Evolutionary conservation across 352 stramenopile genomes (phyloP).

Genomic region (Globisporangium heterothallicum): DNA sequence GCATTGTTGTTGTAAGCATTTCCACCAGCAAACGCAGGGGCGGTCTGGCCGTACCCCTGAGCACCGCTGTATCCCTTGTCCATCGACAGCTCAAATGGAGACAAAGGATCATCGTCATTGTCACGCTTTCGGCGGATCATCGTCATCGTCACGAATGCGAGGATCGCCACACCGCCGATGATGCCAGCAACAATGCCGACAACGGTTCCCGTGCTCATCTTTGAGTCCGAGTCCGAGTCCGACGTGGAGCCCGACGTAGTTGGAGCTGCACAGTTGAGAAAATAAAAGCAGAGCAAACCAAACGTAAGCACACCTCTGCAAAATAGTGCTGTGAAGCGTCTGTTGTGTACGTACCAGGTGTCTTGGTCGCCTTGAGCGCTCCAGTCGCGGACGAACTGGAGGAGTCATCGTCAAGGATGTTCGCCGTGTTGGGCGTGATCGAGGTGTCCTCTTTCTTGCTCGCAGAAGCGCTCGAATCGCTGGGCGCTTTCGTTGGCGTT

Average conservation of each 20-base stretch:
- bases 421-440: not conserved
- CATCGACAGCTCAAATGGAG: conserved; percentile 81
- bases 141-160: conserved; percentile 53
- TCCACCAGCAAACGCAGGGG: no score
- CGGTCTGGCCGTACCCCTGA: conserved; percentile 37
- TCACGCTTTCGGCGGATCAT: conserved; percentile 50
- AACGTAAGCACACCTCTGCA: no score
- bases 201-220: conserved; percentile 66
- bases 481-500: conserved; percentile 5
- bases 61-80: conserved; percentile 65
- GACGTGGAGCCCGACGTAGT: conserved; percentile 1
- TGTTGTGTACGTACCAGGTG: conserved; percentile 7
- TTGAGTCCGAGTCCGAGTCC: conserved; percentile 20
- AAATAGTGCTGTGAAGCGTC: no score
- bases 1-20: conserved; percentile 10
- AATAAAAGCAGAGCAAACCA: no score
- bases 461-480: not conserved
- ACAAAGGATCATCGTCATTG: conserved; percentile 67
- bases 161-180: conserved; percentile 48
- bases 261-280: conserved; percentile 7
- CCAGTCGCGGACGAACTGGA: conserved; percentile 6
- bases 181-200: conserved; percentile 68
- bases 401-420: conserved; percentile 4
- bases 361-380: conserved; percentile 6
- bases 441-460: not conserved